These are phyloP conservation scores for Rhodotorula glutinis DNA, from an alignment of 1,284 basidiomycete genomes.

Conservation along the genomic window DNA sequence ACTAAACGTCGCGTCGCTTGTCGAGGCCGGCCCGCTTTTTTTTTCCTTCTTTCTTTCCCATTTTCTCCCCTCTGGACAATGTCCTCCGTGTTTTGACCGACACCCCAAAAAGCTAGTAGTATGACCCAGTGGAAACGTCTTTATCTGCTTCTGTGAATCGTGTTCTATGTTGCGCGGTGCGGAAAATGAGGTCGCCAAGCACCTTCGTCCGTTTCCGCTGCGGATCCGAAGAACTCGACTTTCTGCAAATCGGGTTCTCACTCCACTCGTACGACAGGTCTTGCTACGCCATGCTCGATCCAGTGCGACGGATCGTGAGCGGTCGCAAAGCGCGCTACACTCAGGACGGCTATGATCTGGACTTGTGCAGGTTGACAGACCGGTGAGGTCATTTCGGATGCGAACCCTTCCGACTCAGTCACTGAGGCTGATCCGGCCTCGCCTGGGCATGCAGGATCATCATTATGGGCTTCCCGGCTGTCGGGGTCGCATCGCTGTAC, in stretches of 20 bases:
- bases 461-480: conserved; percentile 79
- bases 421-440: not conserved
- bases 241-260: too few species aligned
- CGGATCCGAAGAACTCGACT: not conserved
- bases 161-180: too few species aligned
- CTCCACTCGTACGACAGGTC: not conserved
- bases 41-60: not conserved
- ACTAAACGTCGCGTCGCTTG: not conserved
- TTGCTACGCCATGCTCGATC: conserved; percentile 2
- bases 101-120: not conserved
- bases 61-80: not conserved
- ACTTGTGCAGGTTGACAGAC: conserved; percentile 70
- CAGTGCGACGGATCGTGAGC: conserved; percentile 50
- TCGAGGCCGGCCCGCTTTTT: not conserved
- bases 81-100: too few species aligned
- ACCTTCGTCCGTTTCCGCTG: not conserved
- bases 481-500: conserved; percentile 74
- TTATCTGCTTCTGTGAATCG: too few species aligned
- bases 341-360: conserved; percentile 64
- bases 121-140: not conserved
- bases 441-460: conserved; percentile 56
- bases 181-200: too few species aligned
- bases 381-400: conserved; percentile 6
- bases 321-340: conserved; percentile 70
- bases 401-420: not conserved